Evolutionary conservation across 805 yeast genomes (phyloP).

Genomic region (Helenozyma rhizophorensis): DNA sequence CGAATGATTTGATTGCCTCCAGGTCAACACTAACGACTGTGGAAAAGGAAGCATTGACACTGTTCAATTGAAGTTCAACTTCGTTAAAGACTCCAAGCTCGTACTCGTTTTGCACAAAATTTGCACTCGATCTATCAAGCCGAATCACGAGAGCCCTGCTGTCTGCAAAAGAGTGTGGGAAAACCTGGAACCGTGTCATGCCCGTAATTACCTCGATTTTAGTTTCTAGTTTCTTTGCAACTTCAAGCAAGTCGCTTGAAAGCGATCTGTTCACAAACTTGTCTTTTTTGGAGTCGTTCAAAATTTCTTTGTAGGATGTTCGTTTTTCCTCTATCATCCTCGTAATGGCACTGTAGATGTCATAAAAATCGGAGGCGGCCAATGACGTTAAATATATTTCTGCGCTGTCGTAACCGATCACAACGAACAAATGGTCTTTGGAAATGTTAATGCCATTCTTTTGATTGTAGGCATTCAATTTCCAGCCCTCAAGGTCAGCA

Average conservation of each 20-base stretch:
- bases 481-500: conserved; percentile 44
- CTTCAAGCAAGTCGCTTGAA: conserved; percentile 17
- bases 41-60: conserved; percentile 66
- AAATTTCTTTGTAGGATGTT: conserved; percentile 69
- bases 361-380: conserved; percentile 78
- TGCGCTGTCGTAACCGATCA: conserved; percentile 45
- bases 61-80: conserved; percentile 56
- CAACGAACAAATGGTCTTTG: conserved; percentile 60
- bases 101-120: conserved; percentile 46
- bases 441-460: conserved; percentile 44
- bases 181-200: conserved; percentile 56
- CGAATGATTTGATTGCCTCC: conserved; percentile 40
- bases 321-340: conserved; percentile 72
- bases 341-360: conserved; percentile 64
- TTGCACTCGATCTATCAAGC: conserved; percentile 51
- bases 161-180: conserved; percentile 80
- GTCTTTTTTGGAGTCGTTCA: conserved; percentile 50
- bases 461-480: conserved; percentile 64
- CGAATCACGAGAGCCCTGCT: conserved; percentile 65
- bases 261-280: conserved; percentile 2
- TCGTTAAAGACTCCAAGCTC: conserved; percentile 48
- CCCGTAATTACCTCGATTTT: conserved; percentile 61
- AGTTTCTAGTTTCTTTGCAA: conserved; percentile 52
- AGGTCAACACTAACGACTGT: conserved; percentile 49
- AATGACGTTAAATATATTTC: conserved; percentile 73